Evolutionary conservation across 768 basidiomycete genomes (phyloP).

Genomic region (Pluteus cervinus): DNA sequence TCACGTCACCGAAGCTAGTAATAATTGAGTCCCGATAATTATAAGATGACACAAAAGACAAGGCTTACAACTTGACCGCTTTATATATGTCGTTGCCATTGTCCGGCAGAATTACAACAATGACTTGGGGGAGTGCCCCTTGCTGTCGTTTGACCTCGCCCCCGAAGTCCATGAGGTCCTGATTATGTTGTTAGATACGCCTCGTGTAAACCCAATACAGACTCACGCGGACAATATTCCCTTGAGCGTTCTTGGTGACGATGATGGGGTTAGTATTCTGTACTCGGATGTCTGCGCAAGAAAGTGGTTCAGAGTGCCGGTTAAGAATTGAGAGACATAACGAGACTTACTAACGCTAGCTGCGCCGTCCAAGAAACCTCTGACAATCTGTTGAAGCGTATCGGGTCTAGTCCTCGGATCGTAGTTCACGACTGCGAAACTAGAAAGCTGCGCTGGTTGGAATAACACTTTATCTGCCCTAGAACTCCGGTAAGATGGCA

Average conservation of each 20-base stretch:
- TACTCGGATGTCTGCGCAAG: constrained; percentile 49
- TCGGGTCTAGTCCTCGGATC: constrained; percentile 40
- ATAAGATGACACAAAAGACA: not conserved
- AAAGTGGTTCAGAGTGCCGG: constrained; percentile 23
- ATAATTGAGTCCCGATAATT: constrained; percentile 1
- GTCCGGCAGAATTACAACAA: constrained; percentile 69
- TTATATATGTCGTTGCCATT: constrained; percentile 72
- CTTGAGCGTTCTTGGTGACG: constrained; percentile 53
- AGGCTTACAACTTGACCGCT: constrained; percentile 69
- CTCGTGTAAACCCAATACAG: not conserved
- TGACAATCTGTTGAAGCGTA: constrained; percentile 42
- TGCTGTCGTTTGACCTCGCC: constrained; percentile 31
- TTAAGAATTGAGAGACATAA: constrained; percentile 29
- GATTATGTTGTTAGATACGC: constrained; percentile 24
- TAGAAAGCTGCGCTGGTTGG: constrained; percentile 27
- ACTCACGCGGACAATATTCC: constrained; percentile 34
- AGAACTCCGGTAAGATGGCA: constrained; percentile 7
- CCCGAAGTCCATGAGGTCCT: constrained; percentile 49
- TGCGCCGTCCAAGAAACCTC: constrained; percentile 43
- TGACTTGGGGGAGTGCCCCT: constrained; percentile 43
- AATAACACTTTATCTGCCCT: constrained; percentile 70
- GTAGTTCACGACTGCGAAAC: not conserved
- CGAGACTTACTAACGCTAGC: constrained; percentile 48
- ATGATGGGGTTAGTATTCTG: constrained; percentile 39
- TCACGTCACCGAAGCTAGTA: constrained; percentile 65